Percentiles rank a stretch among this genome's conserved stretches.
phyloP scores from a whole-genome alignment of 2,329 filamentous ascomycete genomes.

The Arthrobotrys musiformis region DNA sequence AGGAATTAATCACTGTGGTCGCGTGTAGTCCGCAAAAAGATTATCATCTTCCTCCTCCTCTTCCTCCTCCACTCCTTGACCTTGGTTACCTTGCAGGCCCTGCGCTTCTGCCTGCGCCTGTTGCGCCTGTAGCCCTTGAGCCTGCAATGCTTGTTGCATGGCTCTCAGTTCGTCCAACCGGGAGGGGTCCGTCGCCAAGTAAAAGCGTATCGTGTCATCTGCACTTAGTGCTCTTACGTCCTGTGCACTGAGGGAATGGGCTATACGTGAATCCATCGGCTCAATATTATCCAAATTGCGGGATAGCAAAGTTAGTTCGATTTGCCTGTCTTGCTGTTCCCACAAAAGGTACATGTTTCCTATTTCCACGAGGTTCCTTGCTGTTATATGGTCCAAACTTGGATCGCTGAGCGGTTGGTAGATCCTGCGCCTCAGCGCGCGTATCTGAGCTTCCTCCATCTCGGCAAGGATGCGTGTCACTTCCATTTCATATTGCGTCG shows the following conservation, averaged over 20 bases:
- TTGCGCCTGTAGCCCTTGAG: background rate
- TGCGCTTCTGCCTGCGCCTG: background rate
- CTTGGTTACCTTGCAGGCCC: background rate
- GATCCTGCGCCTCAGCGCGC: background rate
- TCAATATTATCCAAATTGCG: conserved; percentile 12
- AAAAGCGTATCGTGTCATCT: conserved; percentile 1
- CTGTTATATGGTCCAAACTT: background rate
- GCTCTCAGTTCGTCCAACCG: conserved; percentile 1
- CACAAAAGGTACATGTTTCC: background rate
- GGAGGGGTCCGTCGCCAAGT: conserved; percentile 4
- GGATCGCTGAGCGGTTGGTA: conserved; percentile 2
- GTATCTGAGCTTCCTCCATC: conserved; percentile 4
- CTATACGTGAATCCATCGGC: background rate
- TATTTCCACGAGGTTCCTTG: conserved; percentile 10
- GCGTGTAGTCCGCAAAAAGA: background rate
- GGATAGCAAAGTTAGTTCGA: background rate
- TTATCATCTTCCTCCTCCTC: background rate
- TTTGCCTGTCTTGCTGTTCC: background rate
- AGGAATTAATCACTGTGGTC: too few species aligned
- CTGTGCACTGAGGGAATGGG: background rate
- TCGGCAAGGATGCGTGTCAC: background rate
- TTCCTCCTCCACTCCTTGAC: background rate
- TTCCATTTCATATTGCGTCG: background rate
- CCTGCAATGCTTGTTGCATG: background rate
- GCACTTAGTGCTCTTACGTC: background rate